A percentile compares a stretch with the other conserved stretches of the same genome.
Evolutionary conservation across 2,329 filamentous ascomycete species (phyloP).

Genomic region (Colletotrichum orchidophilum): DNA sequence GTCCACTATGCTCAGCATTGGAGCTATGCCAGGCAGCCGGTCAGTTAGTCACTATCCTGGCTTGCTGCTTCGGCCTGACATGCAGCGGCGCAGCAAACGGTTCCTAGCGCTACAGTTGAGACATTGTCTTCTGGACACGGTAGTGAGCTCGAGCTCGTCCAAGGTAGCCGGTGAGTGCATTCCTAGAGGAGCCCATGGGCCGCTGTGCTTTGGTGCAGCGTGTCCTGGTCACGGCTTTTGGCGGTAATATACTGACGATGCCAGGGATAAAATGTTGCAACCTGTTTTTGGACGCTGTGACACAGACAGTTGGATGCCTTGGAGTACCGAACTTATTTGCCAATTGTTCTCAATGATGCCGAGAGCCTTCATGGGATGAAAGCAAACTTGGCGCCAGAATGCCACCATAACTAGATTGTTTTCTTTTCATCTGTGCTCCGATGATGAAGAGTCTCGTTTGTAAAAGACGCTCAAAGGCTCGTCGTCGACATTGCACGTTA

Average conservation of each 20-base stretch:
- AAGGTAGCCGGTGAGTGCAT: neutral
- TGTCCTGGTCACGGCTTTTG: neutral
- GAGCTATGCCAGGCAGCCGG: conserved; percentile 13
- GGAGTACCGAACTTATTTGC: no score
- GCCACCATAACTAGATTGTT: no score
- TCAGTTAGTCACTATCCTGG: neutral
- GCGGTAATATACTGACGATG: neutral
- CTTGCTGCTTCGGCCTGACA: neutral
- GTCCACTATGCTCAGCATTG: neutral
- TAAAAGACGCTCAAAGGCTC: no score
- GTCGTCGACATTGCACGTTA: no score
- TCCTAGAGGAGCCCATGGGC: neutral
- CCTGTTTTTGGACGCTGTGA: no score
- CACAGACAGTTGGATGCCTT: no score
- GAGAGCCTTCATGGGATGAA: no score
- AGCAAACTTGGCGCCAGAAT: no score
- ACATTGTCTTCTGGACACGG: neutral
- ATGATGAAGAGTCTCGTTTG: no score
- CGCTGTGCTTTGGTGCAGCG: neutral
- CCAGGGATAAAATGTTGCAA: neutral
- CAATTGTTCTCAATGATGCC: no score
- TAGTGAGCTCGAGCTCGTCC: neutral
- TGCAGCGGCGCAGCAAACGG: neutral
- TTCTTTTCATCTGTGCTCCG: no score
- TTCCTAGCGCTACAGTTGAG: neutral